These are phyloP conservation scores for Carallia pectinifolia DNA, from an alignment of 345 rosid species.

Conservation along the genomic window DNA sequence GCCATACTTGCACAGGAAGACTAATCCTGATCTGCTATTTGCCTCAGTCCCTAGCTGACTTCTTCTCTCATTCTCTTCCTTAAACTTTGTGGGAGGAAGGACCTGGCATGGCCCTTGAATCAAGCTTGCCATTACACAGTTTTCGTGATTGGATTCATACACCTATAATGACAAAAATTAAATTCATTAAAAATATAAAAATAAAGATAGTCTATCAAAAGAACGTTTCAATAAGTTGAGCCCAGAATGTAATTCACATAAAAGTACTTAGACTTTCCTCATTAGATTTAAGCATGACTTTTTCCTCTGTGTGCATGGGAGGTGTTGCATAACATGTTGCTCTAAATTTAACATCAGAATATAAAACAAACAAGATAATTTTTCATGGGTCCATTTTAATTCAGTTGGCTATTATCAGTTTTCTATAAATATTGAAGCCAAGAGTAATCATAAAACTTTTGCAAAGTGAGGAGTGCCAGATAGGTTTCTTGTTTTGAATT, in stretches of 20 bases:
- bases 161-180: slow-evolving; percentile 36
- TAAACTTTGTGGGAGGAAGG: slow-evolving; percentile 49
- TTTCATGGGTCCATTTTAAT: no score
- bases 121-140: slow-evolving; percentile 42
- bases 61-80: slow-evolving; percentile 44
- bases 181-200: slow-evolving; percentile 1
- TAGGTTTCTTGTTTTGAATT: no score
- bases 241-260: background rate
- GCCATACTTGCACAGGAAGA: slow-evolving; percentile 66
- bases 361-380: no score
- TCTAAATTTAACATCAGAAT: no score
- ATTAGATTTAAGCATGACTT: background rate
- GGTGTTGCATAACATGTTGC: background rate
- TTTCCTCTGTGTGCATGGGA: background rate
- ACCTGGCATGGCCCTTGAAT: slow-evolving; percentile 64
- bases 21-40: slow-evolving; percentile 29
- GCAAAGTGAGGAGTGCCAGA: no score
- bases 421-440: no score
- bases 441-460: no score
- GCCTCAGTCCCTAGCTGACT: slow-evolving; percentile 39
- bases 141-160: slow-evolving; percentile 62
- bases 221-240: slow-evolving; percentile 9
- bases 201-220: background rate
- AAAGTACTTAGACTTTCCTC: background rate
- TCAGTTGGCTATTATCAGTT: no score